phyloP scores from a whole-genome alignment of 176 grass and related monocot species.

The Lolium perenne region DNA sequence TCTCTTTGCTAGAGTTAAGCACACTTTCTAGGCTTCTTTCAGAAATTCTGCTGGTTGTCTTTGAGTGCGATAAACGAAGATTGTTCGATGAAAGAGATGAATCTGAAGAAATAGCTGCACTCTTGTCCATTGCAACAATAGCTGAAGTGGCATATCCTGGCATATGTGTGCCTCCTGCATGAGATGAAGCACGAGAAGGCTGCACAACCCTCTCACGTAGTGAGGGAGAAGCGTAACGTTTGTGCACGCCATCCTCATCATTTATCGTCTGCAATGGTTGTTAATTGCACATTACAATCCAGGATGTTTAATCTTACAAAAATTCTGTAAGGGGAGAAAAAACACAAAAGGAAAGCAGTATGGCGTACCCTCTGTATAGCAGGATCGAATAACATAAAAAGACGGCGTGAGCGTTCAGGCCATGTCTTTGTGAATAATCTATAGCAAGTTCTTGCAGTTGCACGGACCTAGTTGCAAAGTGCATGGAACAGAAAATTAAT shows the following conservation, averaged over 20 bases:
- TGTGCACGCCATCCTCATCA: constrained; percentile 98
- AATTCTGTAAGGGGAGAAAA: not conserved
- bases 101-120: constrained; percentile 68
- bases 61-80: constrained; percentile 77
- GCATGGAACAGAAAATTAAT: constrained; percentile 31
- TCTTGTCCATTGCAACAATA: constrained; percentile 98
- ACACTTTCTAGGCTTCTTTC: constrained; percentile 95
- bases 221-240: constrained; percentile 90
- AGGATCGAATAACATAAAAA: constrained; percentile 92
- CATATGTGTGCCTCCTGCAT: constrained; percentile 58
- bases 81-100: constrained; percentile 72
- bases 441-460: constrained; percentile 91
- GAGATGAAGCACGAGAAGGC: constrained; percentile 62
- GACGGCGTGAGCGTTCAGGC: constrained; percentile 81
- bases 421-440: constrained; percentile 93
- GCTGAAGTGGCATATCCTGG: constrained; percentile 91
- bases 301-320: not conserved
- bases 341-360: constrained; percentile 27
- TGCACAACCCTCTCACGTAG: constrained; percentile 79
- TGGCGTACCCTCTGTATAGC: constrained; percentile 82
- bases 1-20: constrained; percentile 95
- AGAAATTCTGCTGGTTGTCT: constrained; percentile 58
- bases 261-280: constrained; percentile 77
- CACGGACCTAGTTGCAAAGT: constrained; percentile 70
- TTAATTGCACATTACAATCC: constrained; percentile 28